Percentiles rank a stretch among this genome's conserved stretches.
phyloP scores from a whole-genome alignment of 2,329 filamentous ascomycete genomes.

The Clathrospora elynae region DNA sequence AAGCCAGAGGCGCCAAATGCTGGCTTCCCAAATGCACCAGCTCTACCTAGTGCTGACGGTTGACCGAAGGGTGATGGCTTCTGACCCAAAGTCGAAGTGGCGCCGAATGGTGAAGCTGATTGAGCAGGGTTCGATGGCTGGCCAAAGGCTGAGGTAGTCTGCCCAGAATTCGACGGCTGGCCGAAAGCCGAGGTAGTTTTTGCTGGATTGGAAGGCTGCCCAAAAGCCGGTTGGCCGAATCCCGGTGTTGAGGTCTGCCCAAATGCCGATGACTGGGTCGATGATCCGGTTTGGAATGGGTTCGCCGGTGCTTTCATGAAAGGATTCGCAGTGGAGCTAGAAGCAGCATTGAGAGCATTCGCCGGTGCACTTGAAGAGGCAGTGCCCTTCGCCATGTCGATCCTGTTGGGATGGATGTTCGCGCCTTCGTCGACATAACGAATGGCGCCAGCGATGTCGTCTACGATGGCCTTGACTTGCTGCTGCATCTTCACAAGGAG shows the following conservation, averaged over 20 bases:
- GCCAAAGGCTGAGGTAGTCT: slow-evolving; percentile 30
- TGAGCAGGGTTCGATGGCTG: slow-evolving; percentile 25
- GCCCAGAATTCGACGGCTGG: slow-evolving; percentile 39
- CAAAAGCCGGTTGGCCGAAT: slow-evolving; percentile 45
- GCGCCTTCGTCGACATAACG: slow-evolving; percentile 46
- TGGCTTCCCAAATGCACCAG: slow-evolving; percentile 50
- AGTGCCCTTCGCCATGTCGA: slow-evolving; percentile 39
- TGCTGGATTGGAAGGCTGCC: slow-evolving; percentile 42
- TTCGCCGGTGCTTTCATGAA: slow-evolving; percentile 30
- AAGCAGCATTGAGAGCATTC: slow-evolving; percentile 7
- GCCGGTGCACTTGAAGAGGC: slow-evolving; percentile 11
- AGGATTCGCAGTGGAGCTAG: slow-evolving; percentile 25
- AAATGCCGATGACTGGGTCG: slow-evolving; percentile 36
- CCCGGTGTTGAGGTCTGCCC: too few species aligned
- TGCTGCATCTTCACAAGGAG: slow-evolving; percentile 67
- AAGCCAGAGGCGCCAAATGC: slow-evolving; percentile 41
- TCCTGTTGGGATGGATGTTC: slow-evolving; percentile 43
- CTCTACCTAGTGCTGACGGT: slow-evolving; percentile 33
- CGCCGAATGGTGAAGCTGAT: slow-evolving; percentile 46
- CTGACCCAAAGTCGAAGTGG: slow-evolving; percentile 39
- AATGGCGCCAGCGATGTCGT: slow-evolving; percentile 70
- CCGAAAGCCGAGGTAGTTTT: slow-evolving; percentile 44
- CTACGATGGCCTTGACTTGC: slow-evolving; percentile 73
- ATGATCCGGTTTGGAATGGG: slow-evolving; percentile 16
- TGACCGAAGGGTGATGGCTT: slow-evolving; percentile 41